These are phyloP conservation scores for Ustilago nuda DNA, from an alignment of 1,284 basidiomycete species.

Conservation along the genomic window DNA sequence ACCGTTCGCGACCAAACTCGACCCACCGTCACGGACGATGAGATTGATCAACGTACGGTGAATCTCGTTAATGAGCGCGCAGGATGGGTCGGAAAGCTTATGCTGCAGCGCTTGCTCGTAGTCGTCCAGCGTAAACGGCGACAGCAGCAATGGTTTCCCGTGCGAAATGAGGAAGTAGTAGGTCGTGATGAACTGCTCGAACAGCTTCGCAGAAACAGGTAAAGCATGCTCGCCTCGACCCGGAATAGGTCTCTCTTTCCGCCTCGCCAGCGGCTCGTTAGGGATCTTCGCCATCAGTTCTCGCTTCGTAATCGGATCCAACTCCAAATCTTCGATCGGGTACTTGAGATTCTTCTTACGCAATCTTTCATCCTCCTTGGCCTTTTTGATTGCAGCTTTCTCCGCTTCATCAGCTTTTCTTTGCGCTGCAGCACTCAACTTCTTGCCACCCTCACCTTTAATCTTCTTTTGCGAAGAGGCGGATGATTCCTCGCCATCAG, in stretches of 20 bases:
- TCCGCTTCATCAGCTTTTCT: slow-evolving; percentile 44
- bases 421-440: slow-evolving; percentile 39
- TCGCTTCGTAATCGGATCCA: slow-evolving; percentile 65
- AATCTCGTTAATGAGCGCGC: slow-evolving; percentile 84
- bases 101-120: slow-evolving; percentile 89
- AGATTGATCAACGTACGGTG: slow-evolving; percentile 90
- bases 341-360: slow-evolving; percentile 84
- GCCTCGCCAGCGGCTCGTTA: slow-evolving; percentile 51
- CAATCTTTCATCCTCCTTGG: slow-evolving; percentile 73
- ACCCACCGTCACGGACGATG: slow-evolving; percentile 78
- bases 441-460: slow-evolving; percentile 33
- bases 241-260: slow-evolving; percentile 75
- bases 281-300: slow-evolving; percentile 61
- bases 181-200: slow-evolving; percentile 85
- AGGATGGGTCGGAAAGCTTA: slow-evolving; percentile 77
- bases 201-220: slow-evolving; percentile 78
- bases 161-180: slow-evolving; percentile 95
- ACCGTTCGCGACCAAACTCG: slow-evolving; percentile 16
- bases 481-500: slow-evolving; percentile 81
- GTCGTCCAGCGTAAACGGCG: slow-evolving; percentile 93
- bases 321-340: slow-evolving; percentile 73
- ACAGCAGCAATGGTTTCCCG: slow-evolving; percentile 87
- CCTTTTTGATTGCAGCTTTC: slow-evolving; percentile 44
- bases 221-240: slow-evolving; percentile 80
- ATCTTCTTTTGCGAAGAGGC: slow-evolving; percentile 68